Evolutionary conservation across 2,329 filamentous ascomycete species (phyloP), one percentile per base, ranked within the genome.

Genomic region (Cercospora sp.): DNA sequence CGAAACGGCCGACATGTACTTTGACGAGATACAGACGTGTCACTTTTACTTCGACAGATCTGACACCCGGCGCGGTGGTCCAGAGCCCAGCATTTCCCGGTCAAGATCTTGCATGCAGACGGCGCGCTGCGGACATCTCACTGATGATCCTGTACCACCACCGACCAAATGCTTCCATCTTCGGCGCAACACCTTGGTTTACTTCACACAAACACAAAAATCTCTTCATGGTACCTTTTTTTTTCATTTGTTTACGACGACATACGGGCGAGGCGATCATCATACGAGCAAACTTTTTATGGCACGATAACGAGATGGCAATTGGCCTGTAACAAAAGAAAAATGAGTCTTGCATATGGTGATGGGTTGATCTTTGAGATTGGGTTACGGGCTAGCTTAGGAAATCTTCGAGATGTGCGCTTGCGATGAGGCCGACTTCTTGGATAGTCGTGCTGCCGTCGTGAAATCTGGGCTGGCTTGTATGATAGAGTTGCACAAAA

Each of bases 1-100:
- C 61, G 68, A 66, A 60, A 72, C 68, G 65, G 69, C 68, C 69
- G 64, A 67, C 45, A 64, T 66, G 63, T 65, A 68, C 53, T 68
- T 65, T 65, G 60, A 65, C 66, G 62, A 58, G 57, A 67, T 62
- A 65, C 55, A 65, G 31, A 58, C 57, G 66, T 65, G 66, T 61
- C 62, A 65, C 63, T 60, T 65, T 65, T 63, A 65, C 66, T 65
- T 67, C 62, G 45, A 58, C 66, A 67, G 66, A 67, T 55, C 66
- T 66, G 63, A 65, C 64, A 63, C 63, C 64, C 63, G 67, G 67
- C 59, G 67, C 28, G 64, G 67, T 60, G 57, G 67, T 64, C 67
- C 53, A 30, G 45, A 51, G 65, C 55, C 60, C 64, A 63, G 63
- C 67, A 68, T 68, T 45, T 64, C n/a, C 36, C 60, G 30, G 45